Conservation (phyloP, 1,284 basidiomycete species). For the Tetrapyrgos nigripes region DNA sequence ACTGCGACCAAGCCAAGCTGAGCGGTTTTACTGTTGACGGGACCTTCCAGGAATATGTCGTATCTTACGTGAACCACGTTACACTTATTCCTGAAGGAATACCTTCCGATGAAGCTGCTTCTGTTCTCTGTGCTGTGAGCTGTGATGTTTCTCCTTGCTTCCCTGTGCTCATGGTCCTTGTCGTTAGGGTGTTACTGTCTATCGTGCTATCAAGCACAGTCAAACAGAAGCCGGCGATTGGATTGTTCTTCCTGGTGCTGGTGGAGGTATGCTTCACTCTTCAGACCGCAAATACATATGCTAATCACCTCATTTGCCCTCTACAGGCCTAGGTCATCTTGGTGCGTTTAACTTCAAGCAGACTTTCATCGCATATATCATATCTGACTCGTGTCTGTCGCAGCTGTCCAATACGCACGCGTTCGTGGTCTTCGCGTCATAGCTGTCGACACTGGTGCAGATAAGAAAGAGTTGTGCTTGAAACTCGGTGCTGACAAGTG, state of each 20-base stretch:
- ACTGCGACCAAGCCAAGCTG: conserved; percentile 65
- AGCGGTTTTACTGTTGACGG: conserved; percentile 84
- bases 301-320: too few species aligned
- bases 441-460: conserved; percentile 82
- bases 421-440: conserved; percentile 81
- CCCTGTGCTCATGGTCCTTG: not conserved
- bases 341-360: conserved; percentile 35
- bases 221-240: conserved; percentile 74
- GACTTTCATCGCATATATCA: not conserved
- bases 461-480: conserved; percentile 74
- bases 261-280: conserved; percentile 79
- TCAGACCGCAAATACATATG: too few species aligned
- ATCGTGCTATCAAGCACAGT: conserved; percentile 85
- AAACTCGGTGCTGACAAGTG: conserved; percentile 80
- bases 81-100: conserved; percentile 78
- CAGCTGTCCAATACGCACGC: conserved; percentile 81
- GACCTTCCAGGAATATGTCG: conserved; percentile 84
- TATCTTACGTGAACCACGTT: conserved; percentile 72
- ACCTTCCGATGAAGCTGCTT: conserved; percentile 75
- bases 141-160: conserved; percentile 45
- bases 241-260: conserved; percentile 83
- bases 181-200: conserved; percentile 79
- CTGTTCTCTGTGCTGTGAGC: conserved; percentile 83
- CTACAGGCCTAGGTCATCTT: conserved; percentile 52
- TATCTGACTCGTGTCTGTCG: too few species aligned